These are phyloP conservation scores for Cordyceps fumosorosea DNA, from an alignment of 2,329 filamentous ascomycete species.

Conservation along the genomic window DNA sequence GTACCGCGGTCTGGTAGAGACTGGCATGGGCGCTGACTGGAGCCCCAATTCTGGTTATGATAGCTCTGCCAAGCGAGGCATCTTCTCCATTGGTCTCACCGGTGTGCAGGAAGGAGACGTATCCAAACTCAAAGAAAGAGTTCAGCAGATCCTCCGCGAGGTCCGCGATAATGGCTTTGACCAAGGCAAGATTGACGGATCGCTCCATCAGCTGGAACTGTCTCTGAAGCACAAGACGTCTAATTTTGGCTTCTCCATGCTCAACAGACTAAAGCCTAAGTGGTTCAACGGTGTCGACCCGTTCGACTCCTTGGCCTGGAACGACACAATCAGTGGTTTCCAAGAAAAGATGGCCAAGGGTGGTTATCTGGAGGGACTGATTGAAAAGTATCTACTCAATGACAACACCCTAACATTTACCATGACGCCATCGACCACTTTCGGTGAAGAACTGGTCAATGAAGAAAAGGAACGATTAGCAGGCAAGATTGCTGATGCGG, in stretches of 20 bases:
- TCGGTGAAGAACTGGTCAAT: constrained; percentile 63
- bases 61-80: constrained; percentile 64
- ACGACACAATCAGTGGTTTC: constrained; percentile 79
- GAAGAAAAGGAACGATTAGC: constrained; percentile 74
- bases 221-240: constrained; percentile 92
- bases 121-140: constrained; percentile 64
- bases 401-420: constrained; percentile 86
- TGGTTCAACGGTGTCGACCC: constrained; percentile 97
- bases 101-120: constrained; percentile 82
- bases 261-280: constrained; percentile 80
- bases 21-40: constrained; percentile 85
- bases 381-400: constrained; percentile 87
- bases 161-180: constrained; percentile 75
- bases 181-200: constrained; percentile 82
- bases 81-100: constrained; percentile 86
- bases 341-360: constrained; percentile 68
- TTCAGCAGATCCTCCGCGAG: constrained; percentile 66
- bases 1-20: constrained; percentile 82
- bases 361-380: constrained; percentile 73
- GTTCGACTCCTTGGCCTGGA: constrained; percentile 86
- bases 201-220: constrained; percentile 91
- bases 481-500: constrained; percentile 64
- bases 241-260: constrained; percentile 84
- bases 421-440: constrained; percentile 79
- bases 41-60: constrained; percentile 94